A percentile compares a stretch with the other conserved stretches of the same genome.
phyloP scores from a whole-genome alignment of 2,329 filamentous ascomycete species.

The Trichoderma aggressivum region DNA sequence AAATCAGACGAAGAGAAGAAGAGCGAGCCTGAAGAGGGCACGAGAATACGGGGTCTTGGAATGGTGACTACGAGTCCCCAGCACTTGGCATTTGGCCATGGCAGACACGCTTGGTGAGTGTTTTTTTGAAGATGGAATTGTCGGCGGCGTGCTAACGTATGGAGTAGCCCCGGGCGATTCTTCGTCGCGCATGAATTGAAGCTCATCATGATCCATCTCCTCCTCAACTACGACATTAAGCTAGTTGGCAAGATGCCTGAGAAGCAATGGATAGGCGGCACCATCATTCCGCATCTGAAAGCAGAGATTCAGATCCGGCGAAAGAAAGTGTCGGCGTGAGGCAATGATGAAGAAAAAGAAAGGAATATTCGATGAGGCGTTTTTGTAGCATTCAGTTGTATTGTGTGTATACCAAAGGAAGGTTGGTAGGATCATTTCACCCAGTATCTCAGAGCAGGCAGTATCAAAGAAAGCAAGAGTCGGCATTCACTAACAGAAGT shows the following conservation, averaged over 20 bases:
- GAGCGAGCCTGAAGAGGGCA: constrained; percentile 30
- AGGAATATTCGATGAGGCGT: not conserved
- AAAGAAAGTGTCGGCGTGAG: constrained; percentile 12
- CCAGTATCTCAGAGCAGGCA: not conserved
- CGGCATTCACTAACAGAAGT: not conserved
- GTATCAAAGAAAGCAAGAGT: not conserved
- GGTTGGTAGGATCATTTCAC: not conserved
- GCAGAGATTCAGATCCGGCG: constrained; percentile 29
- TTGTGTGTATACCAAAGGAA: not conserved
- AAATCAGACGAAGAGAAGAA: constrained; percentile 29
- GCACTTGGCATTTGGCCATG: constrained; percentile 56
- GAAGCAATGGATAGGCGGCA: constrained; percentile 44
- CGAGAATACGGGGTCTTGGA: constrained; percentile 38
- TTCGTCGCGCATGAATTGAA: constrained; percentile 56
- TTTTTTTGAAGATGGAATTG: not conserved
- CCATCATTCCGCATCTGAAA: constrained; percentile 32
- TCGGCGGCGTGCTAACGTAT: not conserved
- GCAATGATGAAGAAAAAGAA: not conserved
- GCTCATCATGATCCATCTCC: constrained; percentile 48
- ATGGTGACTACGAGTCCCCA: constrained; percentile 52
- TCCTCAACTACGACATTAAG: constrained; percentile 52
- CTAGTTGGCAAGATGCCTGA: constrained; percentile 38
- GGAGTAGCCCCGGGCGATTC: constrained; percentile 48
- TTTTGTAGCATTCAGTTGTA: not conserved
- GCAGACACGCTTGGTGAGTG: constrained; percentile 47